Conservation (phyloP, 306 rosid species). For the Ormosia emarginata region DNA sequence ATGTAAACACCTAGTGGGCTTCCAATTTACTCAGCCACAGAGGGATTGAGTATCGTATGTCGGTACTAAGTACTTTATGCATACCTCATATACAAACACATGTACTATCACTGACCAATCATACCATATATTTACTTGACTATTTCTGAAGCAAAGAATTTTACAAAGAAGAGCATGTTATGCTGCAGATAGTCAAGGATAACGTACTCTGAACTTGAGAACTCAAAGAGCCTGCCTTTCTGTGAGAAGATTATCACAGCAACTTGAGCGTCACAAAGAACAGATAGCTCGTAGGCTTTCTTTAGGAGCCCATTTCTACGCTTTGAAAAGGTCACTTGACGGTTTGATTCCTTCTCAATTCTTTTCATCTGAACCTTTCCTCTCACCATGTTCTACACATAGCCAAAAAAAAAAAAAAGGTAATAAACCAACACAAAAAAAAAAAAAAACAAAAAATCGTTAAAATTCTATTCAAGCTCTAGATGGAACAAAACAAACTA, state of each 20-base stretch:
- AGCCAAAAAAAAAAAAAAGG: not conserved
- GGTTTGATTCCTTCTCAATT: constrained; percentile 50
- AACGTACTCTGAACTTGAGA: constrained; percentile 55
- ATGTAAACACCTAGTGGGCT: not conserved
- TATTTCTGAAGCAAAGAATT: not conserved
- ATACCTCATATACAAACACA: not conserved
- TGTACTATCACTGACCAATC: not conserved
- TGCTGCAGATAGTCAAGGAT: not conserved
- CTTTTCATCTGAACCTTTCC: constrained; percentile 56
- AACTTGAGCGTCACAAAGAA: constrained; percentile 62
- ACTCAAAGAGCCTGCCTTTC: constrained; percentile 50
- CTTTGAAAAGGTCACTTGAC: constrained; percentile 64
- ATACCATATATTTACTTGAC: not conserved
- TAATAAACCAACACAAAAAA: not conserved
- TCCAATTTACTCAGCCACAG: not conserved
- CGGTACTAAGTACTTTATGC: not conserved
- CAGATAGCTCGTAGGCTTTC: constrained; percentile 61
- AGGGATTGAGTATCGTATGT: not conserved
- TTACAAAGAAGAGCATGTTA: too few species aligned
- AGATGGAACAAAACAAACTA: not conserved
- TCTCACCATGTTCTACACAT: constrained; percentile 52
- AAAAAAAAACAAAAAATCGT: not conserved
- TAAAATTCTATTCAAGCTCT: not conserved
- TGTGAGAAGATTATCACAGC: constrained; percentile 58
- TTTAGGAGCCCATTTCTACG: constrained; percentile 52